Conservation (phyloP, 179 eudicot genomes). For the Vitellaria paradoxa region DNA sequence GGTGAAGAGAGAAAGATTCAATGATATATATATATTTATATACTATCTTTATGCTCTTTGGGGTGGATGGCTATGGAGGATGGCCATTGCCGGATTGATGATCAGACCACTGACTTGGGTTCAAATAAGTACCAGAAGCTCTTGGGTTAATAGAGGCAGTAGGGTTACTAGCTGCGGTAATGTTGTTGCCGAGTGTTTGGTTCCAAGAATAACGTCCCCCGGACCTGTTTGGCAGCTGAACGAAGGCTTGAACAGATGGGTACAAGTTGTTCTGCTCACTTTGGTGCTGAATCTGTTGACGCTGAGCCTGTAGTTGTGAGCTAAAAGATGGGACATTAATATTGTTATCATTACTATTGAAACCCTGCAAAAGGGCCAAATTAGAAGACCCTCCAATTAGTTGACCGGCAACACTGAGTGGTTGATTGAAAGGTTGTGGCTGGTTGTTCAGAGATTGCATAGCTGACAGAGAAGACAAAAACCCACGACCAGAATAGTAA, state of each 20-base stretch:
- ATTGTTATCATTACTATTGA: not conserved
- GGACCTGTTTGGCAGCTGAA: constrained; percentile 22
- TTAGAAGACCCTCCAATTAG: constrained; percentile 9
- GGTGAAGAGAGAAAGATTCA: not conserved
- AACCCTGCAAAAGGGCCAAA: constrained; percentile 19
- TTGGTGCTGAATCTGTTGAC: constrained; percentile 17
- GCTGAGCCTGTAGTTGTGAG: constrained; percentile 10
- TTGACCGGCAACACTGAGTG: not conserved
- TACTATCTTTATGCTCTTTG: not conserved
- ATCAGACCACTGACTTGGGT: constrained; percentile 22
- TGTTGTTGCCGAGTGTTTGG: constrained; percentile 6
- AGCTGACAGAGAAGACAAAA: constrained; percentile 16
- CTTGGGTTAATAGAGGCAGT: not conserved
- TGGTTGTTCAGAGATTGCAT: constrained; percentile 15
- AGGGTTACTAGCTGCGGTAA: not conserved
- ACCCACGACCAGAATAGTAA: constrained; percentile 17
- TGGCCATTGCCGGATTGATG: constrained; percentile 15
- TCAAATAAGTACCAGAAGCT: constrained; percentile 1
- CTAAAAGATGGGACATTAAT: constrained; percentile 4
- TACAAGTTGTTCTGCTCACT: constrained; percentile 16
- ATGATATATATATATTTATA: too few species aligned
- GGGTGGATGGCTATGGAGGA: constrained; percentile 8
- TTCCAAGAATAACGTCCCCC: constrained; percentile 10
- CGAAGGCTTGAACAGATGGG: constrained; percentile 1
- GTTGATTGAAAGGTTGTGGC: constrained; percentile 1